Percentiles rank a stretch among this genome's conserved stretches.
Conservation (phyloP, 495 filamentous ascomycete species). For the Aspergillus egyptiacus region DNA sequence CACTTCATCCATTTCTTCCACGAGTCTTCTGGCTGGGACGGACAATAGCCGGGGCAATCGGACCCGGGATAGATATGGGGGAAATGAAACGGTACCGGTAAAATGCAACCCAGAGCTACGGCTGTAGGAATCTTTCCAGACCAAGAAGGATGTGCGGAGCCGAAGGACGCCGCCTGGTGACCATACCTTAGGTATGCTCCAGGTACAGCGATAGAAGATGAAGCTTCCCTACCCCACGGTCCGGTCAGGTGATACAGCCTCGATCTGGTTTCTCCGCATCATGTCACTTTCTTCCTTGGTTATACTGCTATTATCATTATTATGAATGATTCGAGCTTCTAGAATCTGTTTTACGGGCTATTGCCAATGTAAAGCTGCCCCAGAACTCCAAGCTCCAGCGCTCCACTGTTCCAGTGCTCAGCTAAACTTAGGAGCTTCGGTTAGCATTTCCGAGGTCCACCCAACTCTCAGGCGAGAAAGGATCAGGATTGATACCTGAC, state of each 20-base stretch:
- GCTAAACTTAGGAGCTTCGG: no score
- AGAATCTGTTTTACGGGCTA: no score
- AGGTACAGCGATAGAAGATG: no score
- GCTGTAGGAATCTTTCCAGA: not conserved
- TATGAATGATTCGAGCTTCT: not conserved
- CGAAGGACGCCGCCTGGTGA: not conserved
- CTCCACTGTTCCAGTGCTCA: no score
- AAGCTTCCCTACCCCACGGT: constrained; percentile 1
- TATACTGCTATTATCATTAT: no score
- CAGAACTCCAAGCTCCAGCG: no score
- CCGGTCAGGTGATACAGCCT: constrained; percentile 11
- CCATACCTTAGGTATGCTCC: no score
- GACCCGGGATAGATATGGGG: constrained; percentile 1
- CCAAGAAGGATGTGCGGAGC: not conserved
- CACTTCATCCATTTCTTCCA: constrained; percentile 22
- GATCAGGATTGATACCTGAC: not conserved
- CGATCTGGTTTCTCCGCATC: not conserved
- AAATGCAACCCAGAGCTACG: constrained; percentile 7
- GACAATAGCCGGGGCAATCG: constrained; percentile 8
- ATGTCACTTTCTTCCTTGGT: not conserved
- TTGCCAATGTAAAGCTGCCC: no score
- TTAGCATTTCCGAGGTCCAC: not conserved
- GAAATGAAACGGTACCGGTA: constrained; percentile 14
- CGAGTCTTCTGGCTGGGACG: constrained; percentile 10
- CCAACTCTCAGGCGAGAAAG: not conserved